Percentiles rank a stretch among this genome's conserved stretches.
phyloP scores from a whole-genome alignment of 2,329 filamentous ascomycete species.

The Capronia americana region DNA sequence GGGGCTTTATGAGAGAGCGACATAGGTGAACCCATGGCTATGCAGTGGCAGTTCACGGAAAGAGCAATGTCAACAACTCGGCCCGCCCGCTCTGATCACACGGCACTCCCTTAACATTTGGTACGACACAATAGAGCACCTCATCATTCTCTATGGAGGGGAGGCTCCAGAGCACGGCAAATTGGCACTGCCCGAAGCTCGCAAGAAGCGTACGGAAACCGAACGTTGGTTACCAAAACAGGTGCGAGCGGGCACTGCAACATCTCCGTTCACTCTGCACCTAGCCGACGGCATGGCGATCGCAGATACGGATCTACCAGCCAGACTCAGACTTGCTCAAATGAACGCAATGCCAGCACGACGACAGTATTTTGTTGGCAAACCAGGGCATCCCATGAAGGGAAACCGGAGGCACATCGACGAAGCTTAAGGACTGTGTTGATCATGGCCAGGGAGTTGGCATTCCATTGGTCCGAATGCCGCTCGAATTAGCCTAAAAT shows the following conservation, averaged over 20 bases:
- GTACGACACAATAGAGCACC: neutral
- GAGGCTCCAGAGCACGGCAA: neutral
- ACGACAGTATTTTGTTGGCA: too few relatives aligned
- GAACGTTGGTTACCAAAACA: neutral
- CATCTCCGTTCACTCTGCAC: too few relatives aligned
- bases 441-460: conserved; percentile 36
- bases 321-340: neutral
- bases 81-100: neutral
- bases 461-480: conserved; percentile 63
- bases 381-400: too few relatives aligned
- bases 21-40: conserved; percentile 26
- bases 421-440: conserved; percentile 1
- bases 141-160: neutral
- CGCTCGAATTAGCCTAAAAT: conserved; percentile 18
- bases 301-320: too few relatives aligned
- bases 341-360: neutral
- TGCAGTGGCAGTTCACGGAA: neutral
- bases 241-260: neutral
- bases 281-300: too few relatives aligned
- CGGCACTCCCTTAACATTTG: neutral
- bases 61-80: neutral
- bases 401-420: neutral
- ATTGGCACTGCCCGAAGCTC: neutral
- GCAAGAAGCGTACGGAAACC: neutral
- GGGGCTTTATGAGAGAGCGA: conserved; percentile 34